Evolutionary conservation across 345 rosid species (phyloP).

Genomic region (Hibiscus mutabilis): DNA sequence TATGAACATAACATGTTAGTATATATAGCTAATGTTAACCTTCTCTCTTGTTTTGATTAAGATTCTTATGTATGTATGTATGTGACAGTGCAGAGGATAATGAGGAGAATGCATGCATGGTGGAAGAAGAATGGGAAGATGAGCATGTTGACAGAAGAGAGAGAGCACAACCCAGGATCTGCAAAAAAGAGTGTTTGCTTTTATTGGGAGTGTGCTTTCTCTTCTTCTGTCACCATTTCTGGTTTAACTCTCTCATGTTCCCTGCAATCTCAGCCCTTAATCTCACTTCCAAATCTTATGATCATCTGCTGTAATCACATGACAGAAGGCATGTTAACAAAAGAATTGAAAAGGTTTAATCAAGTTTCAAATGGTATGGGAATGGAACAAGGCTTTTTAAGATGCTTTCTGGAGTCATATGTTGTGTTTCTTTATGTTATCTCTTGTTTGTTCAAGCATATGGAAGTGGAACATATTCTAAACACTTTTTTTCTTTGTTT

Average conservation of each 20-base stretch:
- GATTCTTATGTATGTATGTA: not conserved
- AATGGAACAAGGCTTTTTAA: too few species aligned
- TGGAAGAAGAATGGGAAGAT: not conserved
- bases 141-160: constrained; percentile 89
- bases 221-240: constrained; percentile 66
- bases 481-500: not conserved
- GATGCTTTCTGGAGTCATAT: too few species aligned
- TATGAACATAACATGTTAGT: too few species aligned
- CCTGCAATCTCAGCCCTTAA: not conserved
- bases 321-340: too few species aligned
- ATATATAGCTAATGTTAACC: too few species aligned
- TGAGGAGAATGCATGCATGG: not conserved
- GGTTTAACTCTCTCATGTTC: not conserved
- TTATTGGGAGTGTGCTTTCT: constrained; percentile 86
- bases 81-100: not conserved
- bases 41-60: too few species aligned
- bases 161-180: constrained; percentile 74
- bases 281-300: not conserved
- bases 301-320: not conserved
- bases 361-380: too few species aligned
- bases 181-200: constrained; percentile 45
- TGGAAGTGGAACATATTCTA: not conserved
- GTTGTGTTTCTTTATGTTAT: not conserved
- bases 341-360: too few species aligned
- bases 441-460: not conserved